A percentile compares a stretch with the other conserved stretches of the same genome.
These are phyloP conservation scores for Candida suzukii DNA, from an alignment of 805 yeast genomes.

Conservation along the genomic window DNA sequence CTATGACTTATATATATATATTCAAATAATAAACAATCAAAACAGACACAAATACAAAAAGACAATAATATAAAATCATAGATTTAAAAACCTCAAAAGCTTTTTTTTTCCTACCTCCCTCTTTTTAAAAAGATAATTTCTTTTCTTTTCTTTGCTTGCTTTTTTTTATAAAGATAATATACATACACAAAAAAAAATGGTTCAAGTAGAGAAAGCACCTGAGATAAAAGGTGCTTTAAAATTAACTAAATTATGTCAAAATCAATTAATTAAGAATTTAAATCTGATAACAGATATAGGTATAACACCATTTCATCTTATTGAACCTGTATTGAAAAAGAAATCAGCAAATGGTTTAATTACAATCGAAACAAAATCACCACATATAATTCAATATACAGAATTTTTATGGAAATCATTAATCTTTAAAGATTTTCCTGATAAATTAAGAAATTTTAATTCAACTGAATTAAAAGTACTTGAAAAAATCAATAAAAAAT, in stretches of 20 bases:
- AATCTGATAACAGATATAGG: conserved; percentile 27
- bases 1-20: too few relatives aligned
- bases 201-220: conserved; percentile 1
- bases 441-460: conserved; percentile 17
- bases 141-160: too few relatives aligned
- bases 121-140: too few relatives aligned
- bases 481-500: too few relatives aligned
- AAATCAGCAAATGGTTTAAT: conserved; percentile 38
- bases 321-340: conserved; percentile 37
- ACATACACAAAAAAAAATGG: not conserved
- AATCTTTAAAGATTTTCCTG: conserved; percentile 40
- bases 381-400: conserved; percentile 32
- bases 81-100: too few relatives aligned
- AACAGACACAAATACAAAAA: too few relatives aligned
- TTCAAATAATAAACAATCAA: too few relatives aligned
- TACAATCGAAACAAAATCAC: conserved; percentile 33
- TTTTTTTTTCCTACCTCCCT: too few relatives aligned
- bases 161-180: too few relatives aligned
- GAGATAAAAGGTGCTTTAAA: not conserved
- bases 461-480: too few relatives aligned
- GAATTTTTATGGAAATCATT: conserved; percentile 41
- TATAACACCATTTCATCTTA: conserved; percentile 34
- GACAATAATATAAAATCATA: too few relatives aligned
- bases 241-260: not conserved
- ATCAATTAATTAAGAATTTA: conserved; percentile 15